Percentiles rank a stretch among this genome's conserved stretches.
These are phyloP conservation scores for Fusarium proliferatum DNA, from an alignment of 2,329 filamentous ascomycete species.

Conservation along the genomic window DNA sequence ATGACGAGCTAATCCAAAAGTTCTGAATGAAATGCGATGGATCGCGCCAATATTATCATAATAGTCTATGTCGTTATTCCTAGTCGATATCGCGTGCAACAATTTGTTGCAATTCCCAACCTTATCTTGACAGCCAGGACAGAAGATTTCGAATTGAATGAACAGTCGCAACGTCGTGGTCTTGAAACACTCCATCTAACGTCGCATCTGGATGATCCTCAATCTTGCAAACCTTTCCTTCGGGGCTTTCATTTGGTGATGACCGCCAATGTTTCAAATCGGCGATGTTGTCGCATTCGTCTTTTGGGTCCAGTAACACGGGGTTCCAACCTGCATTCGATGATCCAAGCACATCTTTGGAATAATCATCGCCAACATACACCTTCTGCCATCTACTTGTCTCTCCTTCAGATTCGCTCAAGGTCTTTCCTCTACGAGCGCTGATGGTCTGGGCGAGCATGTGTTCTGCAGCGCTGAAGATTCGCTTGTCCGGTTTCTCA, in stretches of 20 bases:
- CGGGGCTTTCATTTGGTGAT: fast-evolving
- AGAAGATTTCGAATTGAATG: constrained; percentile 15
- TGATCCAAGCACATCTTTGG: constrained; percentile 34
- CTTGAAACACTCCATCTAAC: constrained; percentile 1
- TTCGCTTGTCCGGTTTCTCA: constrained; percentile 67
- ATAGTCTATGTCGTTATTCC: neutral
- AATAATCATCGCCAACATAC: constrained; percentile 34
- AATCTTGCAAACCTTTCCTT: neutral
- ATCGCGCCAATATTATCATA: fast-evolving
- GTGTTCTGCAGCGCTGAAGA: constrained; percentile 65
- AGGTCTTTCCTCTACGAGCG: neutral
- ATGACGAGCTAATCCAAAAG: neutral
- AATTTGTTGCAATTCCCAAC: fast-evolving
- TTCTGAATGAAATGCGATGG: fast-evolving
- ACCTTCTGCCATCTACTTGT: constrained; percentile 14
- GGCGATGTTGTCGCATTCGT: neutral
- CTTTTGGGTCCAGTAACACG: constrained; percentile 21
- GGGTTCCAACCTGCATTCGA: constrained; percentile 27
- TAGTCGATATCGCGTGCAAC: neutral
- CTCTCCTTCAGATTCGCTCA: neutral
- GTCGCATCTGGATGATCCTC: constrained; percentile 3
- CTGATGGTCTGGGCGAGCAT: constrained; percentile 47
- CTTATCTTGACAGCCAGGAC: constrained; percentile 9
- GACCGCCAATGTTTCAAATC: constrained; percentile 8
- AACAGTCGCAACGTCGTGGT: constrained; percentile 7